Evolutionary conservation across 164 flowering plant species (phyloP), one percentile per base, ranked within the genome.

Genomic region (Piper betle): DNA sequence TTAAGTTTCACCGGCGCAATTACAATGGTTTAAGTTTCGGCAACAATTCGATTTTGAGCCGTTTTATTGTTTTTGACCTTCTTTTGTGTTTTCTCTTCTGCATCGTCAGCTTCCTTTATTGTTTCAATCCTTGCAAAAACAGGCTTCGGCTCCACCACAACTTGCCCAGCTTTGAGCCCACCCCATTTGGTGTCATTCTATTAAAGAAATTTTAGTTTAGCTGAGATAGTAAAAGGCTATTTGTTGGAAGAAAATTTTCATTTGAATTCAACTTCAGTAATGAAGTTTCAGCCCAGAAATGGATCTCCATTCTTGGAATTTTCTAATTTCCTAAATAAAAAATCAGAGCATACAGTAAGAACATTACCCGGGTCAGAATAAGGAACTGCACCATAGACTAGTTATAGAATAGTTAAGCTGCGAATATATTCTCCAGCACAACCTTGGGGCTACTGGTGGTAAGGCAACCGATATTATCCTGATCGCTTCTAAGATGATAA

Each of bases 101-200:
- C 78, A 52, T 67, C 78, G 54, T 79, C 83, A 33, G 38, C 77
- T 52, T 76, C 78, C 54, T 68, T 59, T 58, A 2, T 40, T 43
- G n/a, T 71, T 67, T 89, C 98, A 41, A 93, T 87, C 77, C 84
- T 83, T 20, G 86, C 83, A 64, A 93, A 89, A 64, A 93, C 77
- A 2, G 98, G 98, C 42, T 78, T 72, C 0, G 97, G 84, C 62
- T 80, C 83, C 59, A 84, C 84, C 91, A 82, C 87, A 12, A 89
- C 79, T 61, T 84, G 96, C 64, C 97, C 97, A 33, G 73, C 77
- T 75, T 84, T 89, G 37, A 89, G 81, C 58, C 91, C 98, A 67
- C 98, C 98, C 98, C 98, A 92, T 69, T 74, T 75, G 57, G 96
- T 87, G 3, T 86, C 91, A 46, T 53, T 68, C 96, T 89, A 62